These are phyloP conservation scores for Metroxylon sagu DNA, from an alignment of 176 grass and related monocot genomes.

Conservation along the genomic window DNA sequence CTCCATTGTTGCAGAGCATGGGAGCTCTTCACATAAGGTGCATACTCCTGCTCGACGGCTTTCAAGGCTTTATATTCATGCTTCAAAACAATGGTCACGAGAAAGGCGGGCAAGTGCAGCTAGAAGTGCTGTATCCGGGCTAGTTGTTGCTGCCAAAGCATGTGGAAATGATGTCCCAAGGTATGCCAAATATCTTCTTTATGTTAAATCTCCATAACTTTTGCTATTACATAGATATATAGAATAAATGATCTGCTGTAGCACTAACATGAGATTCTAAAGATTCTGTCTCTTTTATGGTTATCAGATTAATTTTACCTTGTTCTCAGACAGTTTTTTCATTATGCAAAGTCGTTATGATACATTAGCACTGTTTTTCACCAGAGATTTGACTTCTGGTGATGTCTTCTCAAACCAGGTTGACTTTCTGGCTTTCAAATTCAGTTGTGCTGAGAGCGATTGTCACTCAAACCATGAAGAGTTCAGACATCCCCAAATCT, in stretches of 20 bases:
- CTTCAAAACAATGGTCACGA: conserved; percentile 54
- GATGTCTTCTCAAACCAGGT: conserved; percentile 42
- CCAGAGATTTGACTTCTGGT: background rate
- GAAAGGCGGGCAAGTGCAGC: conserved; percentile 71
- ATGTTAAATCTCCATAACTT: background rate
- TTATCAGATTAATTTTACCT: too few relatives aligned
- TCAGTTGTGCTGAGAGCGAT: conserved; percentile 73
- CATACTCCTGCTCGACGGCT: conserved; percentile 87
- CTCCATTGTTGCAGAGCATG: conserved; percentile 79
- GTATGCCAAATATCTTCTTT: conserved; percentile 30
- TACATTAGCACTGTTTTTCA: too few relatives aligned
- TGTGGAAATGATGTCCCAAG: conserved; percentile 95
- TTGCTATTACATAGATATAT: background rate
- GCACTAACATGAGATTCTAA: too few relatives aligned
- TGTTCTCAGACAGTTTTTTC: background rate
- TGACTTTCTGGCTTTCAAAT: conserved; percentile 96
- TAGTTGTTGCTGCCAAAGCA: conserved; percentile 82
- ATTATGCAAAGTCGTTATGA: too few relatives aligned
- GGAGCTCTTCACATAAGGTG: conserved; percentile 88
- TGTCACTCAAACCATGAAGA: conserved; percentile 51
- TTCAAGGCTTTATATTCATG: conserved; percentile 66
- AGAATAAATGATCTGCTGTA: background rate
- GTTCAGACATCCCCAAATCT: conserved; percentile 20
- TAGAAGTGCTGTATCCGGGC: conserved; percentile 76
- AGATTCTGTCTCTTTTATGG: too few relatives aligned